Conservation (phyloP, 148 eudicot genomes). For the Euryodendron excelsum region DNA sequence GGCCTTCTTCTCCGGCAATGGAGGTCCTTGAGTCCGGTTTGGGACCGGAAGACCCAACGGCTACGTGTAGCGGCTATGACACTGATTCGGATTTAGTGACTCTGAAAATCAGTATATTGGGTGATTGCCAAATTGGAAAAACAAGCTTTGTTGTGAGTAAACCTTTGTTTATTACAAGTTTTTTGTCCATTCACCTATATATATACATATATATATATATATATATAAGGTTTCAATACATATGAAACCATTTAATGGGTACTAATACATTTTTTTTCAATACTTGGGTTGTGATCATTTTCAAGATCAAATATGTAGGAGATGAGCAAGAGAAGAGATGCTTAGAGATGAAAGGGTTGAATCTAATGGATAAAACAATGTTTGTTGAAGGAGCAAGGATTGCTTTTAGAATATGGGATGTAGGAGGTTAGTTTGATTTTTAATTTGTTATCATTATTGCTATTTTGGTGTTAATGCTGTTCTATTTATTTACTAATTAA, state of each 20-base stretch:
- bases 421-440: constrained; percentile 51
- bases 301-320: constrained; percentile 83
- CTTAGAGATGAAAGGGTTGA: constrained; percentile 74
- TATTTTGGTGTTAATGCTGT: not conserved
- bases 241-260: not conserved
- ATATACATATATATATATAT: too few relatives aligned
- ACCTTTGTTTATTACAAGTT: too few relatives aligned
- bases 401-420: constrained; percentile 91
- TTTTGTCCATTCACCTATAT: not conserved
- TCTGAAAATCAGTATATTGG: constrained; percentile 62
- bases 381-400: constrained; percentile 68
- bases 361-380: constrained; percentile 73
- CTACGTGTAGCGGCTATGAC: constrained; percentile 39
- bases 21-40: constrained; percentile 25
- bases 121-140: constrained; percentile 77
- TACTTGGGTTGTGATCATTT: not conserved
- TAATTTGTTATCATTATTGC: not conserved
- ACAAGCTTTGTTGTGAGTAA: constrained; percentile 74
- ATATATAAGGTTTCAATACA: not conserved
- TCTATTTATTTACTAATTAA: too few relatives aligned
- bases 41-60: constrained; percentile 11
- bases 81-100: constrained; percentile 78
- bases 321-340: constrained; percentile 68
- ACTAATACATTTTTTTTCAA: not conserved
- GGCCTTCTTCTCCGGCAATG: constrained; percentile 17